Percentiles rank a stretch among this genome's conserved stretches.
Evolutionary conservation across 768 basidiomycete species (phyloP).

Genomic region (Suillus tomentosus): DNA sequence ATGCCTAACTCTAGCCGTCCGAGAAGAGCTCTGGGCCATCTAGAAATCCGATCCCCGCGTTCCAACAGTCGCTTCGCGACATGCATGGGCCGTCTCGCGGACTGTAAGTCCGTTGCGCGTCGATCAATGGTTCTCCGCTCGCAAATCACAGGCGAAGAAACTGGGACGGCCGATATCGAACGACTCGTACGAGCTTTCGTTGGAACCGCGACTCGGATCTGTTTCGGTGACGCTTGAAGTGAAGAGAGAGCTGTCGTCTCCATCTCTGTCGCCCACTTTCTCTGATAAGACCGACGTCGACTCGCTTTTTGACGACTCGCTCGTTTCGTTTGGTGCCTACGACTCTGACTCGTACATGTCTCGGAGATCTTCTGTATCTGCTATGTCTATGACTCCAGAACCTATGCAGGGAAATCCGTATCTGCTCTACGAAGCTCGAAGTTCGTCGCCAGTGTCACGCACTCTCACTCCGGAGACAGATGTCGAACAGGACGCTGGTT

Average conservation of each 20-base stretch:
- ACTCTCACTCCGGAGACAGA: background rate
- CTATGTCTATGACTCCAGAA: background rate
- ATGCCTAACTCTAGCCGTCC: conserved; percentile 2
- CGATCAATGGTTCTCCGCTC: conserved; percentile 30
- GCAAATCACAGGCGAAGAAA: conserved; percentile 28
- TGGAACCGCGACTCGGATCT: conserved; percentile 6
- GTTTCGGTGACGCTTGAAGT: conserved; percentile 9
- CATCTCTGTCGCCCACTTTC: background rate
- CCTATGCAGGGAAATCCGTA: background rate
- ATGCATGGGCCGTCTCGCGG: conserved; percentile 28
- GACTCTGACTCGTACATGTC: no score
- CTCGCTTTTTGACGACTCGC: conserved; percentile 28
- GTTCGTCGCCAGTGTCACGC: background rate
- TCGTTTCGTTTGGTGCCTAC: conserved; percentile 13
- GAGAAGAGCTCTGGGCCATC: conserved; percentile 32
- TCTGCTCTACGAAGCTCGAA: background rate
- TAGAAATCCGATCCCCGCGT: conserved; percentile 32
- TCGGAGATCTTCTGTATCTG: background rate
- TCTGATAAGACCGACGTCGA: conserved; percentile 8
- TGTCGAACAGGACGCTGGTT: background rate
- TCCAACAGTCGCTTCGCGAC: conserved; percentile 30
- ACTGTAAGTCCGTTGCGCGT: conserved; percentile 22
- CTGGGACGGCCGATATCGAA: conserved; percentile 19
- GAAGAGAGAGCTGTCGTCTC: conserved; percentile 14
- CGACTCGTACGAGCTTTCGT: conserved; percentile 26